Evolutionary conservation across 805 yeast species (phyloP).

Genomic region (Kregervanrija delftensis): DNA sequence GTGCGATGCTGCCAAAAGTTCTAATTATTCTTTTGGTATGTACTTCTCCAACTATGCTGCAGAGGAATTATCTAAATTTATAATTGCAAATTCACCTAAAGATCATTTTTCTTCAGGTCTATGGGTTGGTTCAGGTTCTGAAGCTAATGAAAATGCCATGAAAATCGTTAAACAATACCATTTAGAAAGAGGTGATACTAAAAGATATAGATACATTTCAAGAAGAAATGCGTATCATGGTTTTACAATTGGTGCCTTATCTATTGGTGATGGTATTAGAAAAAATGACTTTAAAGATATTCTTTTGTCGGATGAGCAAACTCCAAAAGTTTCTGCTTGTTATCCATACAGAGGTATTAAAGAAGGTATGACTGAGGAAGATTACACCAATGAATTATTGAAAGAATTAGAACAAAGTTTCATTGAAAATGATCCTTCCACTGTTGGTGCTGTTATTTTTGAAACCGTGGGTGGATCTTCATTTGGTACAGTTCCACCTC

Average conservation of each 20-base stretch:
- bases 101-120: conserved; percentile 33
- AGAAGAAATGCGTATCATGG: conserved; percentile 45
- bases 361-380: conserved; percentile 24
- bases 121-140: conserved; percentile 67
- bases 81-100: conserved; percentile 32
- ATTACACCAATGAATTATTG: conserved; percentile 30
- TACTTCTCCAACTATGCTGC: conserved; percentile 32
- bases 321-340: conserved; percentile 24
- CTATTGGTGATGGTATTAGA: conserved; percentile 34
- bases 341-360: conserved; percentile 16
- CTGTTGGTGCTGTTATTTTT: conserved; percentile 34
- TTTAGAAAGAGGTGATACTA: conserved; percentile 35
- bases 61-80: conserved; percentile 39
- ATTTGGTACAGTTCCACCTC: conserved; percentile 37
- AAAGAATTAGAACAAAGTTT: conserved; percentile 35
- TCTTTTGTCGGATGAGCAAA: conserved; percentile 16
- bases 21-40: conserved; percentile 31
- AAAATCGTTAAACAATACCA: conserved; percentile 55
- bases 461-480: conserved; percentile 43
- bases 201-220: conserved; percentile 36
- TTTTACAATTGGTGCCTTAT: conserved; percentile 39
- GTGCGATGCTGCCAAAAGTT: conserved; percentile 29
- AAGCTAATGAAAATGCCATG: conserved; percentile 74
- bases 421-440: conserved; percentile 34
- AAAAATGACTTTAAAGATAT: conserved; percentile 26